Evolutionary conservation across 2,329 filamentous ascomycete genomes (phyloP).

Genomic region (Geosmithia putterillii): DNA sequence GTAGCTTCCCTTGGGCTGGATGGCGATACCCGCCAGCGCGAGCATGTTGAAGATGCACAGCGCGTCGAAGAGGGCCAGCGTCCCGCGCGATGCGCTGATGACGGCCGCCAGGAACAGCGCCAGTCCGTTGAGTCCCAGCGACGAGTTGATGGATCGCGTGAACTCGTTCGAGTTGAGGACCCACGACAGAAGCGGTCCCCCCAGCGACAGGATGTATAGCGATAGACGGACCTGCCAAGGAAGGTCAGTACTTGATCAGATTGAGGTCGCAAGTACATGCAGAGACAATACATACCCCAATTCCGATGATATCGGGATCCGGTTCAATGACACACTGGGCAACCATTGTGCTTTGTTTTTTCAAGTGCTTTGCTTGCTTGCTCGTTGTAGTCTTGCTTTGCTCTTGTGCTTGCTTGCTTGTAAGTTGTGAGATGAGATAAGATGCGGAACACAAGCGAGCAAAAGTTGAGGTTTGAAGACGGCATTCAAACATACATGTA

Average conservation of each 20-base stretch:
- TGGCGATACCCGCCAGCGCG: background rate
- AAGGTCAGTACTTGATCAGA: background rate
- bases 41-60: background rate
- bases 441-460: too few species aligned
- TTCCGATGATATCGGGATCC: background rate
- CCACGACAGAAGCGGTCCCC: background rate
- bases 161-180: background rate
- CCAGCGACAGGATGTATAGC: background rate
- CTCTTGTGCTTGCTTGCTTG: too few species aligned
- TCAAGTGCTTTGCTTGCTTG: too few species aligned
- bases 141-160: background rate
- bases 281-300: too few species aligned
- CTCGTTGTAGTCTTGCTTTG: too few species aligned
- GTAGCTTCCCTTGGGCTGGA: background rate
- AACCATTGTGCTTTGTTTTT: too few species aligned
- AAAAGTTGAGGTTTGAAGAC: too few species aligned
- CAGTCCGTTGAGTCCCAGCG: background rate
- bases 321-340: background rate
- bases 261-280: too few species aligned
- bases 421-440: too few species aligned
- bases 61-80: background rate
- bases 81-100: background rate
- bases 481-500: too few species aligned
- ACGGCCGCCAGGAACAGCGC: background rate
- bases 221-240: background rate